phyloP scores from a whole-genome alignment of 352 stramenopile species.

The Plasmopara viticola region DNA sequence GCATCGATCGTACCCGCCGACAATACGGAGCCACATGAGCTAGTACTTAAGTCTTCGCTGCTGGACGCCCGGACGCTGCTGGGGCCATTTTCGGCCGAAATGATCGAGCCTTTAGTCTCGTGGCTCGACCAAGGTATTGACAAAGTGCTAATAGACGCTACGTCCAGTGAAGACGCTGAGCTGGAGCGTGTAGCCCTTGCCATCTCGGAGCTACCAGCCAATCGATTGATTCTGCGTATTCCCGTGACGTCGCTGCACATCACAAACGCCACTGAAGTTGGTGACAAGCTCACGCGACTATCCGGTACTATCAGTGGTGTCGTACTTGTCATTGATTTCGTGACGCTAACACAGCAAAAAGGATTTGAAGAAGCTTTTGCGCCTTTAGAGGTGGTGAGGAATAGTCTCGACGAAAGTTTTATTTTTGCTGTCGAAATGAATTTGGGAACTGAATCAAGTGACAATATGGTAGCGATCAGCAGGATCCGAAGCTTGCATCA shows the following conservation, averaged over 20 bases:
- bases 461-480: constrained; percentile 23
- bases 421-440: constrained; percentile 52
- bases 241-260: constrained; percentile 29
- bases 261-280: constrained; percentile 15
- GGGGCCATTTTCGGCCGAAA: constrained; percentile 52
- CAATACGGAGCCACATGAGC: constrained; percentile 20
- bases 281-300: constrained; percentile 37
- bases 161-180: constrained; percentile 37
- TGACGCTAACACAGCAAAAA: constrained; percentile 17
- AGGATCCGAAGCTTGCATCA: constrained; percentile 55
- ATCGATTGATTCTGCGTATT: constrained; percentile 56
- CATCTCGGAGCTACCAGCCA: constrained; percentile 57
- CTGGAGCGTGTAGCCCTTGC: constrained; percentile 44
- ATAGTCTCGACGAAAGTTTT: constrained; percentile 40
- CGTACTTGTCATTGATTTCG: constrained; percentile 31
- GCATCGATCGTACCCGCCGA: constrained; percentile 17
- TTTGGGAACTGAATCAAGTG: background rate
- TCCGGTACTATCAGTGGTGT: constrained; percentile 32
- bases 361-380: constrained; percentile 22
- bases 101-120: constrained; percentile 41
- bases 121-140: constrained; percentile 65
- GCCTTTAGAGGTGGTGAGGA: constrained; percentile 30
- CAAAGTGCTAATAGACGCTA: constrained; percentile 49
- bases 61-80: constrained; percentile 43
- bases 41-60: constrained; percentile 38